Evolutionary conservation across 176 grass and related monocot species (phyloP).

Genomic region (Canna indica): DNA sequence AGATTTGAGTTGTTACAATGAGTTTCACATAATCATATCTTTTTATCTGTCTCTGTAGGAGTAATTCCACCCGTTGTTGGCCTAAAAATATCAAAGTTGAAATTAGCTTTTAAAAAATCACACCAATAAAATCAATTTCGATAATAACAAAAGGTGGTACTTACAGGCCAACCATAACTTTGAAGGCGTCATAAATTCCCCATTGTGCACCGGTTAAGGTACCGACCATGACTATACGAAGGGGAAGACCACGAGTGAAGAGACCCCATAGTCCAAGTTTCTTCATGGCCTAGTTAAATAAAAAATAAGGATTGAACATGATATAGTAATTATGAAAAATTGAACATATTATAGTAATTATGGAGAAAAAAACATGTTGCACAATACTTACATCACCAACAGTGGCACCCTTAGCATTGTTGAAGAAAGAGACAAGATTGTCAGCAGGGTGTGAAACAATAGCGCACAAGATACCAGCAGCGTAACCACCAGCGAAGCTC

Average conservation of each 20-base stretch:
- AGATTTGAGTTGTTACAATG: constrained; percentile 13
- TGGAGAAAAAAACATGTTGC: neutral
- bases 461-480: constrained; percentile 84
- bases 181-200: constrained; percentile 91
- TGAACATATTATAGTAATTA: neutral
- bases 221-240: constrained; percentile 96
- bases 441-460: constrained; percentile 91
- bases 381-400: constrained; percentile 60
- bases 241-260: constrained; percentile 83
- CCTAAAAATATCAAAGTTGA: constrained; percentile 22
- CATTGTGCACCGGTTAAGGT: constrained; percentile 91
- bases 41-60: constrained; percentile 28
- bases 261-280: constrained; percentile 72
- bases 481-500: constrained; percentile 73
- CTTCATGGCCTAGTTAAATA: constrained; percentile 58
- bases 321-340: neutral
- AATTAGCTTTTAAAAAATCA: too few relatives aligned
- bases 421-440: constrained; percentile 86
- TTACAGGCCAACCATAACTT: constrained; percentile 97
- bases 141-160: constrained; percentile 26
- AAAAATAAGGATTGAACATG: constrained; percentile 7
- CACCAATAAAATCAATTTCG: too few relatives aligned
- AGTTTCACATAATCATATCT: constrained; percentile 4
- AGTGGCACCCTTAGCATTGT: constrained; percentile 94
- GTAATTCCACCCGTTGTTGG: constrained; percentile 79